These are phyloP conservation scores for Rhizoclosmatium globosum DNA, from an alignment of 192 early-diverging fungal species.

Conservation along the genomic window DNA sequence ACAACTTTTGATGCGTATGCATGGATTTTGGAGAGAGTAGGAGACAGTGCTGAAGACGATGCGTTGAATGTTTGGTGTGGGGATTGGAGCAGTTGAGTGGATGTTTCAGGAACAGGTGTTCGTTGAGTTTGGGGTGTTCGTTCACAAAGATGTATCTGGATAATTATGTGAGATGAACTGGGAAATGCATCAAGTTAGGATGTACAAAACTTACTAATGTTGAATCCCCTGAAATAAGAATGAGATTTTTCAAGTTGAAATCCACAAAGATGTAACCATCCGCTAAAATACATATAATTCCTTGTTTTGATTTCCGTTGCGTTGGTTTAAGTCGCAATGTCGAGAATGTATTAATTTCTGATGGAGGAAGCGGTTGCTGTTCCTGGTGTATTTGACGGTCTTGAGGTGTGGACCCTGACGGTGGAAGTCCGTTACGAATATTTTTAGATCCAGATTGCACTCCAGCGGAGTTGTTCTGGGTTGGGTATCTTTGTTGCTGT, in stretches of 20 bases:
- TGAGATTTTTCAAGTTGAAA: conserved; percentile 46
- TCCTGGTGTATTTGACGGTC: conserved; percentile 1
- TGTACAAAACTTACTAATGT: conserved; percentile 13
- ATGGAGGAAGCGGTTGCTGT: conserved; percentile 5
- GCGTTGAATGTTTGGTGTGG: not conserved
- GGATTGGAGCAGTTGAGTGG: conserved; percentile 1
- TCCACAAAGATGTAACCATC: conserved; percentile 52
- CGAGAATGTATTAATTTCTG: conserved; percentile 41
- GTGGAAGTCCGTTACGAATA: not conserved
- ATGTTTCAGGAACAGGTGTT: not conserved
- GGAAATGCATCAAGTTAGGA: conserved; percentile 2
- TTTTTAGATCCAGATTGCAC: not conserved
- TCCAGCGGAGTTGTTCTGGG: not conserved
- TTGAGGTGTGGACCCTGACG: not conserved
- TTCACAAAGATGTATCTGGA: conserved; percentile 41
- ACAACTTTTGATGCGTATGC: conserved; percentile 60
- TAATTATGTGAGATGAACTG: not conserved
- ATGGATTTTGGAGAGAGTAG: conserved; percentile 16
- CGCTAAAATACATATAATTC: conserved; percentile 47
- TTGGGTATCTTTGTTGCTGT: not conserved
- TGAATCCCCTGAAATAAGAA: conserved; percentile 48
- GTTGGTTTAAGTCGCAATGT: conserved; percentile 58
- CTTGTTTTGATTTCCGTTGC: conserved; percentile 60
- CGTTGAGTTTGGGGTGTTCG: conserved; percentile 10
- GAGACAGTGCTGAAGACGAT: not conserved